A percentile compares a stretch with the other conserved stretches of the same genome.
phyloP scores from a whole-genome alignment of 768 basidiomycete genomes.

The Cantharellus anzutake region DNA sequence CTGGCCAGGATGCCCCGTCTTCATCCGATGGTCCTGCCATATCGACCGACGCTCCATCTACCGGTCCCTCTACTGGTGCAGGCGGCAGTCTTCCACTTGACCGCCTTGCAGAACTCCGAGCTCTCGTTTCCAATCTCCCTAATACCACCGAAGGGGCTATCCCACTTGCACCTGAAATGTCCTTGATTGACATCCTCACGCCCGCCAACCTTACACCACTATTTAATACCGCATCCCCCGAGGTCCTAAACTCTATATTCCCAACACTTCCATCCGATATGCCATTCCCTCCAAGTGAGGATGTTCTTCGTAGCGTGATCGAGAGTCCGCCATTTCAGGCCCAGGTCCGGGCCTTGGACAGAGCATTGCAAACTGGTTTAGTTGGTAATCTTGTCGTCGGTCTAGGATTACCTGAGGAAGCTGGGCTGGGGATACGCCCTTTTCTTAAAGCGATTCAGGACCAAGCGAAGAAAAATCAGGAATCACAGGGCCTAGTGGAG shows the following conservation, averaged over 20 bases:
- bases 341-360: constrained; percentile 64
- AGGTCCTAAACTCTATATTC: constrained; percentile 48
- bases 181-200: constrained; percentile 59
- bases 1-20: background rate
- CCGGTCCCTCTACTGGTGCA: background rate
- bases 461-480: constrained; percentile 41
- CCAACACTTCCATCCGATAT: constrained; percentile 71
- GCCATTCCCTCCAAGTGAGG: constrained; percentile 43
- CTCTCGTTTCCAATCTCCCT: constrained; percentile 11
- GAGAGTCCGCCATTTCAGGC: constrained; percentile 69
- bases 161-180: constrained; percentile 25
- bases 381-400: constrained; percentile 55
- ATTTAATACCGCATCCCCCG: constrained; percentile 31
- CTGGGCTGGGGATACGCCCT: constrained; percentile 54
- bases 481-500: constrained; percentile 19
- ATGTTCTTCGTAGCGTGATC: constrained; percentile 55
- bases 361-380: constrained; percentile 65
- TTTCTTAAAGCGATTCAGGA: constrained; percentile 69
- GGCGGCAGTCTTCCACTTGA: constrained; percentile 27
- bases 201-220: constrained; percentile 52
- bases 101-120: constrained; percentile 42
- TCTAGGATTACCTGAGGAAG: constrained; percentile 70
- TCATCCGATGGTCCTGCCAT: background rate
- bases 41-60: background rate
- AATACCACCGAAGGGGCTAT: background rate